These are phyloP conservation scores for Suhomyces vadensis DNA, from an alignment of 805 yeast species.

Conservation along the genomic window DNA sequence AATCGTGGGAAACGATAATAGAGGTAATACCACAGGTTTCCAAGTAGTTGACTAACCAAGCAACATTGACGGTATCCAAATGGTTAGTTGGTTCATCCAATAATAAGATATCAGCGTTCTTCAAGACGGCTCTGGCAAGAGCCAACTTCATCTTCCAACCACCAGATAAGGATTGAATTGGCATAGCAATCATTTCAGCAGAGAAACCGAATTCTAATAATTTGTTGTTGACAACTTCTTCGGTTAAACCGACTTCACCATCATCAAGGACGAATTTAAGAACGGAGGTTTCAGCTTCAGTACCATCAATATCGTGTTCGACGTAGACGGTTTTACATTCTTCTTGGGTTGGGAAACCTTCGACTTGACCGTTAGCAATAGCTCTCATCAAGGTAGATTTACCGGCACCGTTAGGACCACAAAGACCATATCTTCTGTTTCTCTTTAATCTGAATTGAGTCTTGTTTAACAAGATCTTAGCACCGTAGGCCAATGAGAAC, in stretches of 20 bases:
- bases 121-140: constrained; percentile 97
- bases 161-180: constrained; percentile 97
- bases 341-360: constrained; percentile 99
- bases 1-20: constrained; percentile 98
- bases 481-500: constrained; percentile 99
- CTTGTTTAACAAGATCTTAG: constrained; percentile 98
- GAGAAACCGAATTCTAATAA: constrained; percentile 90
- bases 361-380: constrained; percentile 97
- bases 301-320: constrained; percentile 99
- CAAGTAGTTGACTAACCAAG: constrained; percentile 99
- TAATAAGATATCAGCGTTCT: constrained; percentile 95
- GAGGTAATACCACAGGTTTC: constrained; percentile 98
- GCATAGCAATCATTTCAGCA: constrained; percentile 90
- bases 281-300: constrained; percentile 94
- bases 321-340: constrained; percentile 99
- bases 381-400: constrained; percentile 82
- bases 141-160: constrained; percentile 99
- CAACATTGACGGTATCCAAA: constrained; percentile 99
- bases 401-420: constrained; percentile 63
- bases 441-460: constrained; percentile 98
- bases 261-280: constrained; percentile 87
- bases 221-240: constrained; percentile 69
- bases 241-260: constrained; percentile 70
- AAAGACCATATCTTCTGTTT: constrained; percentile 98
- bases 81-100: constrained; percentile 99